A percentile compares a stretch with the other conserved stretches of the same genome.
These are phyloP conservation scores for Sporisorium iseilematis-ciliati DNA, from an alignment of 1,284 basidiomycete species.

Conservation along the genomic window DNA sequence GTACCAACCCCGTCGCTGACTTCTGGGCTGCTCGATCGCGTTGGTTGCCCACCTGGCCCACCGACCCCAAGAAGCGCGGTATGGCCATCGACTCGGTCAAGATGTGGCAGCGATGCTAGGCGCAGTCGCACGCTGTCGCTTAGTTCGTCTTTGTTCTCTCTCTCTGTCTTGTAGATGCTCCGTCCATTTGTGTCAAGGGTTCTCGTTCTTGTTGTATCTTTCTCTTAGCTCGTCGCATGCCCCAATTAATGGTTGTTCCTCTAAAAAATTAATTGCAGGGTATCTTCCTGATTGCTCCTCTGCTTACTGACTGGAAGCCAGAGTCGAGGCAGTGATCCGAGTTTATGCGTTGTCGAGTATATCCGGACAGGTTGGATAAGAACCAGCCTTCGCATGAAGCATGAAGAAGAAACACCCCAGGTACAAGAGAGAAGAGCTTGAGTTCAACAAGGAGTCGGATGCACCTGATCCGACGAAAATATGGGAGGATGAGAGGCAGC, in stretches of 20 bases:
- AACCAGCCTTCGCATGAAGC: too few relatives aligned
- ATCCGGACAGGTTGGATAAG: too few relatives aligned
- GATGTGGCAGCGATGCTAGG: slow-evolving; percentile 74
- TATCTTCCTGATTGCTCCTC: too few relatives aligned
- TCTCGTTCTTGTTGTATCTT: not conserved
- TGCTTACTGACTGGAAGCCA: too few relatives aligned
- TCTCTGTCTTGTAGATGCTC: not conserved
- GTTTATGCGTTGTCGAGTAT: too few relatives aligned
- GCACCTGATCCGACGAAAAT: too few relatives aligned
- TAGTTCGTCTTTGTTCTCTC: not conserved
- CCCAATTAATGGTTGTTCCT: not conserved
- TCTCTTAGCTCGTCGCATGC: not conserved
- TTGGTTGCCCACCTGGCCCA: slow-evolving; percentile 53
- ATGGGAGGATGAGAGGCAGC: too few relatives aligned
- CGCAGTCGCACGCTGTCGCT: not conserved
- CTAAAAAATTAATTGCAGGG: too few relatives aligned
- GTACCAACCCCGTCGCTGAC: slow-evolving; percentile 32
- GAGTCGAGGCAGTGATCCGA: too few relatives aligned
- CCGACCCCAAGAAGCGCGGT: slow-evolving; percentile 72
- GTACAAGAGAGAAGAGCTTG: too few relatives aligned
- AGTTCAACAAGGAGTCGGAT: too few relatives aligned
- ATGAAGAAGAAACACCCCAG: too few relatives aligned
- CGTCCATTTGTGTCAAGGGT: slow-evolving; percentile 12
- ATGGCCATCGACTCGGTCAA: slow-evolving; percentile 81
- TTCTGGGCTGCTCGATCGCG: slow-evolving; percentile 74